Base-by-base conservation (phyloP, 345 rosid species). In the Angophora floribunda region DNA sequence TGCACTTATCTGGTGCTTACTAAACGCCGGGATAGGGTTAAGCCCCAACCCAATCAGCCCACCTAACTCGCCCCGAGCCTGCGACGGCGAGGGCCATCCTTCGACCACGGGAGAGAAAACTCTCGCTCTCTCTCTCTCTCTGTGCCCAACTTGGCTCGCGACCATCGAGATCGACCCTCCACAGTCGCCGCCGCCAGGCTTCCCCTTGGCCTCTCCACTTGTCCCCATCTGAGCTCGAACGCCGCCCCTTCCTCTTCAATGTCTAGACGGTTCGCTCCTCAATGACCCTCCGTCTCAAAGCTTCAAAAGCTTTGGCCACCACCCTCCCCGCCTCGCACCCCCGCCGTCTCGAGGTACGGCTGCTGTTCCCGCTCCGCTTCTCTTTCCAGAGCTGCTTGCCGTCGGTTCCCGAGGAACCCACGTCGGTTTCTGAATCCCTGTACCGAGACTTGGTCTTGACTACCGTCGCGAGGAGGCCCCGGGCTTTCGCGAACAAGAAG, bases 251-350 rank as follows among this genome's bases (percentile, higher is more conserved):
- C 26, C 15, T 22, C 87, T 52, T 86, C 67, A 36, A 41, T 41
- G 59, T 86, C 59, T 19, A 57, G 28, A 41, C 84, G 84, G 84
- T 85, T 85, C 89, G 4, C 84, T 53, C 65, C 89, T 93, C 98
- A 91, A 96, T 95, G 98, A 94, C 90, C 93, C 93, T 94, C 91
- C 90, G 92, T 89, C 89, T 87, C 87, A 91, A 95, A 94, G 94
- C 94, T 91, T 93, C 96, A 88, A 95, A 92, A 93, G 92, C 94
- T 90, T 92, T 92, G 86, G 88, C 89, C 45, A 51, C 89, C 24
- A 19, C 88, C 87, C 52, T 87, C 70, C 52, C 90, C 36, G 65
- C 52, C 88, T 22, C 49, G 82, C 82, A 12, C 26, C 82, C 82
- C 82, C 89, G 59, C 63, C 4, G 85, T 86, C 65, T 90, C 90